phyloP scores from a whole-genome alignment of 2,329 filamentous ascomycete genomes.

The Fusarium sp. region DNA sequence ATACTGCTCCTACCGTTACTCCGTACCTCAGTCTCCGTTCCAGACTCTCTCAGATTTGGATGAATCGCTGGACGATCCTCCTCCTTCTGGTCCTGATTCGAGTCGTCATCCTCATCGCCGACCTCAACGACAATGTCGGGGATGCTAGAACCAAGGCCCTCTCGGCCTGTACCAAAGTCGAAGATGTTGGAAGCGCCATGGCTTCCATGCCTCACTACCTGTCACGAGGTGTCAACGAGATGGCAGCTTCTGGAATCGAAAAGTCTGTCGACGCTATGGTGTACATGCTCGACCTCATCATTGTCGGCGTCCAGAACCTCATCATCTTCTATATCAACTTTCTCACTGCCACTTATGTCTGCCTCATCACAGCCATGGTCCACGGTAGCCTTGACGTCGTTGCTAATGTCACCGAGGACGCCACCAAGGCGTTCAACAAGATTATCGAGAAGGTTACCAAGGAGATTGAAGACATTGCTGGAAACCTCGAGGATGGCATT shows the following conservation, averaged over 20 bases:
- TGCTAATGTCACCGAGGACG: slow-evolving; percentile 60
- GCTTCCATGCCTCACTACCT: slow-evolving; percentile 98
- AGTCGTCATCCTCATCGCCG: slow-evolving; percentile 76
- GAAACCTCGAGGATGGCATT: slow-evolving; percentile 57
- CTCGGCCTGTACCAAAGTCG: slow-evolving; percentile 88
- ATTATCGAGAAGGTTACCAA: slow-evolving; percentile 65
- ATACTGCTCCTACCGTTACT: slow-evolving; percentile 74
- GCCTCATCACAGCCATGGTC: slow-evolving; percentile 83
- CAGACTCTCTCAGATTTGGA: slow-evolving; percentile 93
- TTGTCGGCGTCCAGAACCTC: slow-evolving; percentile 85
- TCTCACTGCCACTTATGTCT: slow-evolving; percentile 87
- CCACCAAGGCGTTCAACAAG: slow-evolving; percentile 57
- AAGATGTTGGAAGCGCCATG: slow-evolving; percentile 92
- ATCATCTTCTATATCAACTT: slow-evolving; percentile 93
- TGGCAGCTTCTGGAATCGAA: slow-evolving; percentile 81
- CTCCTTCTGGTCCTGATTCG: slow-evolving; percentile 84
- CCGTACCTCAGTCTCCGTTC: slow-evolving; percentile 91
- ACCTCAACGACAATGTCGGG: slow-evolving; percentile 75
- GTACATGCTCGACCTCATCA: slow-evolving; percentile 75
- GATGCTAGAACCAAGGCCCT: slow-evolving; percentile 83
- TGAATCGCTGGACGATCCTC: slow-evolving; percentile 96
- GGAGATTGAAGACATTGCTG: slow-evolving; percentile 64
- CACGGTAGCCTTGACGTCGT: slow-evolving; percentile 78
- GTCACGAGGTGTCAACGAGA: slow-evolving; percentile 83
- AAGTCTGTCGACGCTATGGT: slow-evolving; percentile 82